Conservation (phyloP, 2,329 filamentous ascomycete species). For the Fusarium chlamydosporum region DNA sequence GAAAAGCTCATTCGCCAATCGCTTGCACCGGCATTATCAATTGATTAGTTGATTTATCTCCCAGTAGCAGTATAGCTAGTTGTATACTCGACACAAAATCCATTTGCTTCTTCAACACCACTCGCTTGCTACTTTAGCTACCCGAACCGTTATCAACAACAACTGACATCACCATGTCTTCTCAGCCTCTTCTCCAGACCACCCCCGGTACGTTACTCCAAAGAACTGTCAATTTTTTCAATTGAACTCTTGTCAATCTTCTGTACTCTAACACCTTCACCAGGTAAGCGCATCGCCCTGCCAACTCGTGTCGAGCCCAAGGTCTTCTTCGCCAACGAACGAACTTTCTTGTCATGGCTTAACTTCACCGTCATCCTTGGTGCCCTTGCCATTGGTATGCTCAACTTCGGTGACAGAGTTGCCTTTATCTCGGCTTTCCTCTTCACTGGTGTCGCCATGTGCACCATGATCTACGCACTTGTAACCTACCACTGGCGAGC, state of each 20-base stretch:
- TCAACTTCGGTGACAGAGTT: slow-evolving; percentile 96
- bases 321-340: slow-evolving; percentile 99
- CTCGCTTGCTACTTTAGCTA: slow-evolving; percentile 17
- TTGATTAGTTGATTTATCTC: slow-evolving; percentile 5
- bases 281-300: slow-evolving; percentile 98
- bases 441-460: slow-evolving; percentile 95
- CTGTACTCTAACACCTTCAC: slow-evolving; percentile 35
- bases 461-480: slow-evolving; percentile 94
- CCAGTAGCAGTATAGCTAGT: background rate
- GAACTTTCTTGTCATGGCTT: slow-evolving; percentile 98
- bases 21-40: slow-evolving; percentile 12
- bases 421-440: slow-evolving; percentile 94
- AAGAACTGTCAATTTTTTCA: background rate
- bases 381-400: slow-evolving; percentile 93
- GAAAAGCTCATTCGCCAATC: slow-evolving; percentile 16
- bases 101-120: background rate
- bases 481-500: slow-evolving; percentile 98
- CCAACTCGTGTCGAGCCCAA: slow-evolving; percentile 98
- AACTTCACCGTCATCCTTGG: slow-evolving; percentile 99
- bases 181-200: slow-evolving; percentile 94
- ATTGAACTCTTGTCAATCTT: background rate
- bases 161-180: slow-evolving; percentile 77
- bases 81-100: background rate
- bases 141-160: slow-evolving; percentile 20
- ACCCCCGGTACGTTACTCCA: slow-evolving; percentile 79